Evolutionary conservation across 176 grass and related monocot species (phyloP).

Genomic region (Metroxylon sagu): DNA sequence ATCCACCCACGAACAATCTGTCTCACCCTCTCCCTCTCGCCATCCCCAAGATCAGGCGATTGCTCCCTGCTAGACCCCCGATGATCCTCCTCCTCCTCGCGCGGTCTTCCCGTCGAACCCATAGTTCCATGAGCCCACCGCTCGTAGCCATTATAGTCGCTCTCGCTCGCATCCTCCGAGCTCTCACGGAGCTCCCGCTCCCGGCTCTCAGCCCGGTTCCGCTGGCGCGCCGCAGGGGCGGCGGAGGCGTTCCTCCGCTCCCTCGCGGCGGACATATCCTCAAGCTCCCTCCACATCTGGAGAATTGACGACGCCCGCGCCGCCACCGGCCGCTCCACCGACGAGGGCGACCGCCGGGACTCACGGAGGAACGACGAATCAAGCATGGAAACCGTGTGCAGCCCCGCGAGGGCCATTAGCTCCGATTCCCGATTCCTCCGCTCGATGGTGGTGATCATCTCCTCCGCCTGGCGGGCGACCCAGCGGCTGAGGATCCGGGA

Average conservation of each 20-base stretch:
- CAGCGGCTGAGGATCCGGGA: conserved; percentile 22
- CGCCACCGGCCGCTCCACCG: conserved; percentile 21
- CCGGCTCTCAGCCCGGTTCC: conserved; percentile 11
- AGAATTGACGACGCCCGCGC: conserved; percentile 28
- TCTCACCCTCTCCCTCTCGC: conserved; percentile 25
- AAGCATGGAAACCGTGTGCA: conserved; percentile 41
- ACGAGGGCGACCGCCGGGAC: conserved; percentile 24
- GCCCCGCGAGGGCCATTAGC: conserved; percentile 32
- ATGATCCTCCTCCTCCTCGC: conserved; percentile 23
- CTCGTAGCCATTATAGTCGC: conserved; percentile 30
- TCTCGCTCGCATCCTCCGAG: conserved; percentile 47
- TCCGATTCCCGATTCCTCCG: conserved; percentile 31
- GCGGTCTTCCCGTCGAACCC: neutral
- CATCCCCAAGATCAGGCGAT: conserved; percentile 42
- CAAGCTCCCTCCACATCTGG: conserved; percentile 27
- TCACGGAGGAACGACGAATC: conserved; percentile 34
- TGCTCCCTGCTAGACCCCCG: conserved; percentile 60
- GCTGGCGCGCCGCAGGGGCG: neutral
- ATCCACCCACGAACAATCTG: conserved; percentile 29
- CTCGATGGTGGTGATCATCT: conserved; percentile 31
- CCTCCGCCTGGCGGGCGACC: conserved; percentile 23
- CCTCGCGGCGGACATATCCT: conserved; percentile 8
- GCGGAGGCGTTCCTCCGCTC: conserved; percentile 4
- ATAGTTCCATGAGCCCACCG: conserved; percentile 4
- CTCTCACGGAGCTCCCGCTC: conserved; percentile 8